Evolutionary conservation across 2,329 filamentous ascomycete genomes (phyloP).

Genomic region (Onygenales sp.): DNA sequence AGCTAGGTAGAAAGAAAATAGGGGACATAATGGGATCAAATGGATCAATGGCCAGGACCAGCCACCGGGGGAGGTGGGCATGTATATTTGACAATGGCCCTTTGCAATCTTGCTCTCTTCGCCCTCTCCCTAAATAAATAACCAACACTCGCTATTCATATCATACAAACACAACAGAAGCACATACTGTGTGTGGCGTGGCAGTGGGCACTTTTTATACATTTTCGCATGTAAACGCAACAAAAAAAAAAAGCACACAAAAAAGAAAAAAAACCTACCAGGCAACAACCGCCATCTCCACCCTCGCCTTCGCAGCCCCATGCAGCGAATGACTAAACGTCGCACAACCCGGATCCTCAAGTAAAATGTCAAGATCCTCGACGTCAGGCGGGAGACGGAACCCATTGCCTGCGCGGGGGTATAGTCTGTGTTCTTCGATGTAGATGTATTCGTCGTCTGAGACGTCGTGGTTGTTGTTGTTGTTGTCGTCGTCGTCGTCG

Average conservation of each 20-base stretch:
- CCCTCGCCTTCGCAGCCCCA: conserved; percentile 14
- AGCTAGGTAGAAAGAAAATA: too few species aligned
- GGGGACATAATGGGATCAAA: too few species aligned
- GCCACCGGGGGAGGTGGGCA: too few species aligned
- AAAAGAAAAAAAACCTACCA: conserved; percentile 2
- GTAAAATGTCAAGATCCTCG: conserved; percentile 52
- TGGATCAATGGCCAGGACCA: too few species aligned
- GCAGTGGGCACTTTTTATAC: not conserved
- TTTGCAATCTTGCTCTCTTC: too few species aligned
- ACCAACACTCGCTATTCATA: too few species aligned
- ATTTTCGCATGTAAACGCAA: not conserved
- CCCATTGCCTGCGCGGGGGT: conserved; percentile 54
- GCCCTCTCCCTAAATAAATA: too few species aligned
- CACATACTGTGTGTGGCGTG: too few species aligned
- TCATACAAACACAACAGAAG: too few species aligned
- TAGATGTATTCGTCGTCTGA: conserved; percentile 37
- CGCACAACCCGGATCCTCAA: conserved; percentile 47
- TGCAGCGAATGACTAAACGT: conserved; percentile 46
- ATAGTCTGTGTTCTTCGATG: conserved; percentile 50
- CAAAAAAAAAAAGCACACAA: not conserved
- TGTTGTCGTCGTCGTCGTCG: conserved; percentile 15
- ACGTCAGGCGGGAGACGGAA: conserved; percentile 48
- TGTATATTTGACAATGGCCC: too few species aligned
- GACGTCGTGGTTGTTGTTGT: conserved; percentile 7
- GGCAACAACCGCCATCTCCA: conserved; percentile 8